These are phyloP conservation scores for Penicillium arizonense DNA, from an alignment of 495 filamentous ascomycete species.

Conservation along the genomic window DNA sequence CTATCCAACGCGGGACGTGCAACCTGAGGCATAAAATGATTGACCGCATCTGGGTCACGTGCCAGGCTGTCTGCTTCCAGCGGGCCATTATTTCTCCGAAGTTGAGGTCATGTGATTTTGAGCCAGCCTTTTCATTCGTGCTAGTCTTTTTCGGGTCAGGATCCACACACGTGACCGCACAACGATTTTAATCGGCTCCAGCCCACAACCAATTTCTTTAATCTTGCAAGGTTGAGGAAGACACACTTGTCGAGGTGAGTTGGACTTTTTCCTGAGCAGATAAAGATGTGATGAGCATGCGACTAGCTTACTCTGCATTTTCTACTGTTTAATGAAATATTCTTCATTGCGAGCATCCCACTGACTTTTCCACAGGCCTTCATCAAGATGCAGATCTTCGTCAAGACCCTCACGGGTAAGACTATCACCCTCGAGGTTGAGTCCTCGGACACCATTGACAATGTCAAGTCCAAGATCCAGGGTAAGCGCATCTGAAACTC, in stretches of 20 bases:
- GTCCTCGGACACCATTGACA: conserved; percentile 99
- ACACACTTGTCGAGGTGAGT: conserved; percentile 57
- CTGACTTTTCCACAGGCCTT: conserved; percentile 43
- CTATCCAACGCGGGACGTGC: conserved; percentile 6
- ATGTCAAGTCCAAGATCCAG: conserved; percentile 96
- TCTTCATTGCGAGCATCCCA: not conserved
- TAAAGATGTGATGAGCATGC: conserved; percentile 6
- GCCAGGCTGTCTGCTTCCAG: not conserved
- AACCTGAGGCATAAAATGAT: conserved; percentile 8
- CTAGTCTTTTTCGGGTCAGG: not conserved
- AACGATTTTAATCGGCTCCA: conserved; percentile 45
- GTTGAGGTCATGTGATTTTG: conserved; percentile 2
- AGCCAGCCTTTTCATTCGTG: not conserved
- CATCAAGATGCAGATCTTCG: conserved; percentile 96
- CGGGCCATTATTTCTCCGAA: not conserved
- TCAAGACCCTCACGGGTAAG: conserved; percentile 99
- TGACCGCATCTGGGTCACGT: not conserved
- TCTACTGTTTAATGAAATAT: not conserved
- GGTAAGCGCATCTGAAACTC: conserved; percentile 38
- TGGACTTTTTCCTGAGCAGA: not conserved
- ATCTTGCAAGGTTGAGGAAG: conserved; percentile 55
- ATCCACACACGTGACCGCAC: conserved; percentile 44
- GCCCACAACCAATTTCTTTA: conserved; percentile 31
- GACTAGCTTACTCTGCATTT: not conserved
- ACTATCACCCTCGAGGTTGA: conserved; percentile 99